These are phyloP conservation scores for Domatiomyces catenatus DNA, from an alignment of 2,329 filamentous ascomycete genomes.

Conservation along the genomic window DNA sequence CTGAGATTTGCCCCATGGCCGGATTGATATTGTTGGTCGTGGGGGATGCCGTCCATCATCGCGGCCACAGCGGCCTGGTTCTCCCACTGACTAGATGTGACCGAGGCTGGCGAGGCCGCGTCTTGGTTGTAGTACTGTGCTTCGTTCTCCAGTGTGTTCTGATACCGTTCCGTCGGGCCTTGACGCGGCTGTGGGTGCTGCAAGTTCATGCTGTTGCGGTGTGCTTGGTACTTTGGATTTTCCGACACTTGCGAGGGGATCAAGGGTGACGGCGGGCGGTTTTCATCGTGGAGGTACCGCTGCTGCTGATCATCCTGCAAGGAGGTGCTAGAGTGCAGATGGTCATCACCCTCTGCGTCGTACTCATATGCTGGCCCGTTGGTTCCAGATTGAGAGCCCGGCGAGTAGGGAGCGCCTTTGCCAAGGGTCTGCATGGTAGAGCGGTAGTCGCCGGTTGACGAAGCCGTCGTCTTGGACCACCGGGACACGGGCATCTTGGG, in stretches of 20 bases:
- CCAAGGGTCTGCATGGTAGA: constrained; percentile 38
- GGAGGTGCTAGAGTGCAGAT: constrained; percentile 29
- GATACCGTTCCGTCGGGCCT: constrained; percentile 46
- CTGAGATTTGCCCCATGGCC: constrained; percentile 28
- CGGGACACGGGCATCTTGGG: constrained; percentile 62
- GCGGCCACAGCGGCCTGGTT: background rate
- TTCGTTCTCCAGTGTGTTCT: constrained; percentile 45
- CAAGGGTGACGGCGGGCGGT: constrained; percentile 44
- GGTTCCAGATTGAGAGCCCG: constrained; percentile 61
- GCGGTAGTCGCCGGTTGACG: constrained; percentile 64
- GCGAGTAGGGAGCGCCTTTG: constrained; percentile 45
- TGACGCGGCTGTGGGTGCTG: constrained; percentile 50
- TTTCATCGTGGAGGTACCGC: constrained; percentile 23
- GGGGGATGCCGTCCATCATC: background rate
- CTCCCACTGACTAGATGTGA: constrained; percentile 29
- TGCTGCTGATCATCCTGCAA: constrained; percentile 21
- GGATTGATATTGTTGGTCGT: constrained; percentile 15
- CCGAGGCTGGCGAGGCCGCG: constrained; percentile 23
- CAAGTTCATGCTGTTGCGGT: constrained; percentile 47
- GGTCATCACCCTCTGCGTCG: constrained; percentile 32
- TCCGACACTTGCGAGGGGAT: constrained; percentile 43
- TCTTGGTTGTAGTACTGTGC: constrained; percentile 36
- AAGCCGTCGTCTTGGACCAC: constrained; percentile 93
- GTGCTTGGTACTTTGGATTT: constrained; percentile 49
- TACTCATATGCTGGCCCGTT: constrained; percentile 52